Conservation (phyloP, 1,139 yeast genomes). For the Suhomyces chickasaworum region DNA sequence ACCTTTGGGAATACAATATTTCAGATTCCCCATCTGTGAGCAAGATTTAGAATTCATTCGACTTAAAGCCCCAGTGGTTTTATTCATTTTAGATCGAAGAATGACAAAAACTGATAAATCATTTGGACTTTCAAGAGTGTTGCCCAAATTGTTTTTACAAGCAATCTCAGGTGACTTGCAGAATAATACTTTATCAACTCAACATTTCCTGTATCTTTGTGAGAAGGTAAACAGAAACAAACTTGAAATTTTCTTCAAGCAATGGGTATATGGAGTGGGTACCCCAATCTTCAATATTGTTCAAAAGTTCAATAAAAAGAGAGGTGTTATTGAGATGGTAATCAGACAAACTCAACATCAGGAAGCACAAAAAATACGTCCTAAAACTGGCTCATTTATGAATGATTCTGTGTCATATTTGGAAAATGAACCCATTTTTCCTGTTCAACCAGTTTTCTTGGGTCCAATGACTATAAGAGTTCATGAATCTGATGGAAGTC, state of each 20-base stretch:
- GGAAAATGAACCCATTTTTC: slow-evolving; percentile 42
- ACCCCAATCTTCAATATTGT: slow-evolving; percentile 87
- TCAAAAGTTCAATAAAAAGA: slow-evolving; percentile 88
- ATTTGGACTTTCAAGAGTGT: slow-evolving; percentile 85
- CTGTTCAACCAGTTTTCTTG: slow-evolving; percentile 57
- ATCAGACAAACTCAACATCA: slow-evolving; percentile 85
- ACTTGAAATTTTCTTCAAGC: slow-evolving; percentile 80
- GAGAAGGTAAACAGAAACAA: slow-evolving; percentile 91
- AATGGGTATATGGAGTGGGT: slow-evolving; percentile 92
- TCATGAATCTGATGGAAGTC: slow-evolving; percentile 99
- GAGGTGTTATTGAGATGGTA: slow-evolving; percentile 93
- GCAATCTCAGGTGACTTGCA: slow-evolving; percentile 93
- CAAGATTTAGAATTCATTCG: slow-evolving; percentile 63
- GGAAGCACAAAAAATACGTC: slow-evolving; percentile 45
- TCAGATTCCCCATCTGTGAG: slow-evolving; percentile 69
- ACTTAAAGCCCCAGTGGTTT: slow-evolving; percentile 82
- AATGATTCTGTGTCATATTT: slow-evolving; percentile 47
- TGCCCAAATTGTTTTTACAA: slow-evolving; percentile 88
- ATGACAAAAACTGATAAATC: slow-evolving; percentile 97
- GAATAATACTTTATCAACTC: slow-evolving; percentile 76
- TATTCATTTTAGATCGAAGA: slow-evolving; percentile 81
- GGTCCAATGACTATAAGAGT: slow-evolving; percentile 98
- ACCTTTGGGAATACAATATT: slow-evolving; percentile 72
- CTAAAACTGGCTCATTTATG: slow-evolving; percentile 44
- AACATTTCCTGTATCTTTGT: slow-evolving; percentile 87